Evolutionary conservation across 495 filamentous ascomycete genomes (phyloP), one percentile per base, ranked within the genome.

Genomic region (Podospora appendiculata): DNA sequence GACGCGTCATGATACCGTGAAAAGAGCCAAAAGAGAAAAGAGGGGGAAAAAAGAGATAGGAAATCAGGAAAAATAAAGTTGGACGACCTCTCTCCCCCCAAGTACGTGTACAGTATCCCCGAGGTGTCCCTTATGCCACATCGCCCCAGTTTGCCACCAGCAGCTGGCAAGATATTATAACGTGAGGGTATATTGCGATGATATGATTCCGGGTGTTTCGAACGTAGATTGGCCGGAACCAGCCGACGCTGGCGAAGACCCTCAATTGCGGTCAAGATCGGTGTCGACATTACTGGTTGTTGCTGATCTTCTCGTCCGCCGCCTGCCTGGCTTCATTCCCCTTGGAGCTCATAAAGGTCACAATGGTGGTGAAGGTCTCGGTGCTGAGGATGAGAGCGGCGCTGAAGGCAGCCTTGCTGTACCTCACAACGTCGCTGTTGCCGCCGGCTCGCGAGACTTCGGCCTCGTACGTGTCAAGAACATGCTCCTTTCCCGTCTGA

Each of bases 371-470:
- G 53, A 88, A 68, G 17, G 79, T 77, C 66, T 92, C 88, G 48
- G 74, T 74, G 25, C 81, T 81, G 49, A 96, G 72, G 35, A 88
- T 75, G 49, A 96, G 67, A 11, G 84, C 77, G 13, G 88, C 89
- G 43, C 82, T 83, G 56, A 95, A 69, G 12, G 85, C 65, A 3
- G 91, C 90, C 77, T 89, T 91, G 56, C 81, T 79, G 39, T 75
- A 79, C 11, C 83, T 81, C 25, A 87, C 68, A 41, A 86, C 50
- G 39, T 86, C 84, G 41, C 87, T 78, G 42, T 88, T 78, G 3
- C 83, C 85, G 11, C 80, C 81, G 39, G 81, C 83, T 70, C 88
- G 91, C 71, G 85, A 85, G 66, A 84, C 86, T 68, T 95, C 85
- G 47, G 80, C 73, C 41, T 77, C 72, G 65, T 88, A 96, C 49